Conservation (phyloP, 2,329 filamentous ascomycete genomes). For the Karstenula rhodostoma region DNA sequence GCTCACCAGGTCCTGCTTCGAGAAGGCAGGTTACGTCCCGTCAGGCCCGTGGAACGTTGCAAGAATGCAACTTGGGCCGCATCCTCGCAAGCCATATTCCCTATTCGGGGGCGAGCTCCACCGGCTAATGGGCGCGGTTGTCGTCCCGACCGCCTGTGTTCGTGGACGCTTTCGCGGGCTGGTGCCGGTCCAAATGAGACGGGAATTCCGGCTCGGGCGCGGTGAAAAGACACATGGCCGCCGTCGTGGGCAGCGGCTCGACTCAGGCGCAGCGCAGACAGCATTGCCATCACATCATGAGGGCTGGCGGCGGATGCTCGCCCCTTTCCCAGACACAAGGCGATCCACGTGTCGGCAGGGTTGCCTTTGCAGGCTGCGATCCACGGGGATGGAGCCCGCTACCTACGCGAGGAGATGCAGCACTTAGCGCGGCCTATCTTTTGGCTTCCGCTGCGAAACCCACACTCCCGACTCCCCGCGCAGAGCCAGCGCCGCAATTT, state of each 20-base stretch:
- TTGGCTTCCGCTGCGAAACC: constrained; percentile 35
- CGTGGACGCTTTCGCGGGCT: constrained; percentile 23
- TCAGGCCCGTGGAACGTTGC: constrained; percentile 39
- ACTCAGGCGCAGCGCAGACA: constrained; percentile 8
- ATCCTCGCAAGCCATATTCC: constrained; percentile 33
- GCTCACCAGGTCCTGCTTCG: constrained; percentile 24
- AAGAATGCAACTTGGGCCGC: constrained; percentile 29
- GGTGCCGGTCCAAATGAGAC: constrained; percentile 27
- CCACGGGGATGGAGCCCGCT: constrained; percentile 46
- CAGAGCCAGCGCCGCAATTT: constrained; percentile 40
- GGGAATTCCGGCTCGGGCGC: constrained; percentile 12
- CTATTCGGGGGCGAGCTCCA: constrained; percentile 28
- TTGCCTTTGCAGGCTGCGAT: constrained; percentile 38
- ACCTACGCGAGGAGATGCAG: constrained; percentile 34
- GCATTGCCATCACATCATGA: background rate
- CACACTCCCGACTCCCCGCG: constrained; percentile 50
- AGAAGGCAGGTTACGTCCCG: constrained; percentile 23
- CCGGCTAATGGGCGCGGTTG: constrained; percentile 37
- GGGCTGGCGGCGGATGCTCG: background rate
- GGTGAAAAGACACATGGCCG: constrained; percentile 9
- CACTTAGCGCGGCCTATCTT: constrained; percentile 36
- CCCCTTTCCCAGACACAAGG: constrained; percentile 12
- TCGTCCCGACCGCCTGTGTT: constrained; percentile 29
- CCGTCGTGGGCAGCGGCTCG: constrained; percentile 14
- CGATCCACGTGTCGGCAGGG: constrained; percentile 15